Evolutionary conservation across 176 grass and related monocot species (phyloP).

Genomic region (Otatea glauca): DNA sequence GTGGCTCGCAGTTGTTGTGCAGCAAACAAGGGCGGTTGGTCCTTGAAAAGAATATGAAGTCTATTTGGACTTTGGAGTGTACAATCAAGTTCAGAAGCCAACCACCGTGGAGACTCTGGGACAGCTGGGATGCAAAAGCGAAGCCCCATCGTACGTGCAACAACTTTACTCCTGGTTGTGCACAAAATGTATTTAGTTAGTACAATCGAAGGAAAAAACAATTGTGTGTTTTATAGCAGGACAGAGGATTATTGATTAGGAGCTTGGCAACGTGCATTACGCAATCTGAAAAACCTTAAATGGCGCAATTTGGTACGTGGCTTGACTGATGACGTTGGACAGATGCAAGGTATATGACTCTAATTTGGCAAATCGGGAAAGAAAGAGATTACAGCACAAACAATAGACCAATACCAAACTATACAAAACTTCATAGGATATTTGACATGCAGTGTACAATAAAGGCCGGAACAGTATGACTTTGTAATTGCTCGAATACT

Average conservation of each 20-base stretch:
- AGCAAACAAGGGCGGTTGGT: not conserved
- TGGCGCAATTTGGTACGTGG: not conserved
- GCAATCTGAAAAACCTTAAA: conserved; percentile 29
- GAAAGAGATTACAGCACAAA: not conserved
- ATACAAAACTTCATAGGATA: not conserved
- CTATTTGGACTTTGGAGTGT: conserved; percentile 26
- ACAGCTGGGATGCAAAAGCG: conserved; percentile 14
- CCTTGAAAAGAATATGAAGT: not conserved
- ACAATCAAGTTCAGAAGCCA: not conserved
- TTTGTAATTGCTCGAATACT: not conserved
- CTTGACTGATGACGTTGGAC: conserved; percentile 7
- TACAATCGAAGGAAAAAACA: not conserved
- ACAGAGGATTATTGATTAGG: not conserved
- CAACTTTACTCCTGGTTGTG: not conserved
- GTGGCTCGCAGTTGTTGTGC: not conserved
- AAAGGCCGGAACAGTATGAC: not conserved
- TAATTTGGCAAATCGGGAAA: not conserved
- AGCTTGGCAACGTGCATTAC: not conserved
- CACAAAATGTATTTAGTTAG: conserved; percentile 1
- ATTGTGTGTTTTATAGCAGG: not conserved
- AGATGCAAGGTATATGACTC: not conserved
- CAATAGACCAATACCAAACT: not conserved
- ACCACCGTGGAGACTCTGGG: not conserved
- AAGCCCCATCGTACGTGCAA: not conserved
- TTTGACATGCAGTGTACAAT: not conserved